Conservation (phyloP, 345 rosid genomes). For the Aurinia saxatilis region DNA sequence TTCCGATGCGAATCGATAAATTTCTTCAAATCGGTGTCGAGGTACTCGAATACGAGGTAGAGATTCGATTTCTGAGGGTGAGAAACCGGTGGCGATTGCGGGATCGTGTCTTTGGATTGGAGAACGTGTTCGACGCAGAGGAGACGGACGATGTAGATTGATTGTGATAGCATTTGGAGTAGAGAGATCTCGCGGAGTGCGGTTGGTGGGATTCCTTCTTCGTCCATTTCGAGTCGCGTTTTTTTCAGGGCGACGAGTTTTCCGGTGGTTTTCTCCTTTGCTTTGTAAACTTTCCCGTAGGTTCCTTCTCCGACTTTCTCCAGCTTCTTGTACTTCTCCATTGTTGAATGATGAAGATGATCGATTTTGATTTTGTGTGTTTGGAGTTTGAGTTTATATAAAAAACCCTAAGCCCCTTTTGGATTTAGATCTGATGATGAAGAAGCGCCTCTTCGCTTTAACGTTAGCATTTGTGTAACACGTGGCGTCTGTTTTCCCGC, state of each 20-base stretch:
- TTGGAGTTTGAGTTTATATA: background rate
- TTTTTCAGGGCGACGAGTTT: conserved; percentile 89
- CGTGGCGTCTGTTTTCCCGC: conserved; percentile 23
- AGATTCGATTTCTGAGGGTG: conserved; percentile 9
- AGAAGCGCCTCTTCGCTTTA: conserved; percentile 6
- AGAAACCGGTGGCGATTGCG: background rate
- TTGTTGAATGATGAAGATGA: background rate
- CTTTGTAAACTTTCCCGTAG: conserved; percentile 93
- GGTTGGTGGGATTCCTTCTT: conserved; percentile 94
- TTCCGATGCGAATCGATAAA: conserved; percentile 37
- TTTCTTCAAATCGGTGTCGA: conserved; percentile 87
- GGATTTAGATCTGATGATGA: conserved; percentile 9
- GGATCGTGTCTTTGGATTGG: conserved; percentile 8
- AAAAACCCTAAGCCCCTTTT: conserved; percentile 20
- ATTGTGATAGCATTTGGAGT: conserved; percentile 78
- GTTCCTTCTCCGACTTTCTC: conserved; percentile 98
- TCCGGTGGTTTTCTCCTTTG: conserved; percentile 68
- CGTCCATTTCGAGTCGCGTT: conserved; percentile 88
- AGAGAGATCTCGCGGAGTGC: conserved; percentile 92
- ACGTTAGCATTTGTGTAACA: background rate
- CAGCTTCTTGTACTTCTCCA: conserved; percentile 71
- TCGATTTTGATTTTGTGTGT: background rate
- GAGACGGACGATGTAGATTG: conserved; percentile 68
- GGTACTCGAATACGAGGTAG: conserved; percentile 84
- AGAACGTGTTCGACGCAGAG: conserved; percentile 25